Percentiles rank a stretch among this genome's conserved stretches.
These are phyloP conservation scores for Apophysomyces ossiformis DNA, from an alignment of 371 early-diverging fungal genomes.

Conservation along the genomic window DNA sequence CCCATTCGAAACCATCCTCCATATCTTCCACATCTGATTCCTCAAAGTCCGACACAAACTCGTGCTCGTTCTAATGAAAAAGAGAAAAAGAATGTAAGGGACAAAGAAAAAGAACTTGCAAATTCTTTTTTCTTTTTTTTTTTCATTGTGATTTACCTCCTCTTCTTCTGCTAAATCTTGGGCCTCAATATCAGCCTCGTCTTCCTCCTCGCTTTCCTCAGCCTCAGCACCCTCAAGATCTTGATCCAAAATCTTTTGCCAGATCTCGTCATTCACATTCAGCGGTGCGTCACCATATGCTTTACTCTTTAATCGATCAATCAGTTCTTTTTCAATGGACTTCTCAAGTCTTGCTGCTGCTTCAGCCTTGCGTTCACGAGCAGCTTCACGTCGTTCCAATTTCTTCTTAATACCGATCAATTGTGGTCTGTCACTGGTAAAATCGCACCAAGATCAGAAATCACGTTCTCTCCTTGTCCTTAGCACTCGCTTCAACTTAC, in stretches of 20 bases:
- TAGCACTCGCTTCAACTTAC: slow-evolving; percentile 33
- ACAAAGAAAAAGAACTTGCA: too few relatives aligned
- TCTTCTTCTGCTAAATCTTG: slow-evolving; percentile 60
- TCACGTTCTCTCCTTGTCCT: neutral
- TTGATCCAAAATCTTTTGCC: slow-evolving; percentile 78
- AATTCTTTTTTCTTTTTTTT: too few relatives aligned
- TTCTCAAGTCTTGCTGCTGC: slow-evolving; percentile 95
- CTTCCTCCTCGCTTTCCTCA: slow-evolving; percentile 77
- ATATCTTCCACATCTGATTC: slow-evolving; percentile 32
- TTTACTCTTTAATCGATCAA: slow-evolving; percentile 94
- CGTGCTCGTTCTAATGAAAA: slow-evolving; percentile 14
- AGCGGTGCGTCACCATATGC: slow-evolving; percentile 91
- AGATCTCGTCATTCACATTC: slow-evolving; percentile 89
- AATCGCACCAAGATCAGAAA: neutral
- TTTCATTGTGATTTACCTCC: slow-evolving; percentile 19
- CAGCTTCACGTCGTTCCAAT: slow-evolving; percentile 89
- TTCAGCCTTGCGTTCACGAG: slow-evolving; percentile 93
- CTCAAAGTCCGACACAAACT: slow-evolving; percentile 32
- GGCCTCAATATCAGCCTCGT: slow-evolving; percentile 60
- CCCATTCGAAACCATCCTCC: slow-evolving; percentile 29
- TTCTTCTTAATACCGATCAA: slow-evolving; percentile 93
- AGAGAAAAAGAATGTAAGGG: too few relatives aligned
- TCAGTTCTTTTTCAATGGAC: slow-evolving; percentile 96
- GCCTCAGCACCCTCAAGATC: slow-evolving; percentile 71
- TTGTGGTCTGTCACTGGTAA: slow-evolving; percentile 64